Evolutionary conservation across 768 basidiomycete genomes (phyloP), one percentile per base, ranked within the genome.

Genomic region (Dentipellis sp.): DNA sequence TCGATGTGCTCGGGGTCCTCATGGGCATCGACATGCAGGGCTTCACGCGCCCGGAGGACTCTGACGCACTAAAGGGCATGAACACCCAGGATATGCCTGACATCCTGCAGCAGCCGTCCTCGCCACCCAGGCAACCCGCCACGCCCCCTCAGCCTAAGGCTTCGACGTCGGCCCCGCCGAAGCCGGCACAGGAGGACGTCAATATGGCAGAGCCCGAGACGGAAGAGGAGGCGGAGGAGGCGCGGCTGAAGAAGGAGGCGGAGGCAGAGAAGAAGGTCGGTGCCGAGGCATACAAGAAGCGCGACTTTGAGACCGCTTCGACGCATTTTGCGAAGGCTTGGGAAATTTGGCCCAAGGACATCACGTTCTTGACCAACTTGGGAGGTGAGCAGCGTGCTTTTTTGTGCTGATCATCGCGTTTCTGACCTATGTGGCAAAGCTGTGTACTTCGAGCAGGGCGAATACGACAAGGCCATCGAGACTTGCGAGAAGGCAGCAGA

Each of bases 401-500:
- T 29, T 21, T 38, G 39, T 50, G 14, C 50, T 55, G 10, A 62
- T 48, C 52, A 8, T 39, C 40, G 22, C 50, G 22, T 51, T 22
- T 50, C 66, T 29, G 6, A 29, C 29, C 6, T 29, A 6, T 29
- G 6, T 29, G 29, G 29, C 3, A 29, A 3, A 87, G 97, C 97
- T 56, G 93, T 84, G 8, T 89, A 94, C 72, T 94, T 93, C 64
- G 97, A 99, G 73, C 79, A 95, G 69, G 91, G 86, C 10, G 85
- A 98, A 37, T 97, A 86, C 64, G 88, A 92, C 72, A 86, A 90
- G 68, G 82, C 83, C 56, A 94, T 99, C 64, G 88, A 94, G 68
- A 82, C 83, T 0, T 94, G 92, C 68, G 86, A 97, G 65, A 94
- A 92, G 72, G 95, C 97, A n/a, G 88, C 92, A 46, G 97, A 98